Base-by-base conservation (phyloP, 345 rosid species). In the Populus davidiana region DNA sequence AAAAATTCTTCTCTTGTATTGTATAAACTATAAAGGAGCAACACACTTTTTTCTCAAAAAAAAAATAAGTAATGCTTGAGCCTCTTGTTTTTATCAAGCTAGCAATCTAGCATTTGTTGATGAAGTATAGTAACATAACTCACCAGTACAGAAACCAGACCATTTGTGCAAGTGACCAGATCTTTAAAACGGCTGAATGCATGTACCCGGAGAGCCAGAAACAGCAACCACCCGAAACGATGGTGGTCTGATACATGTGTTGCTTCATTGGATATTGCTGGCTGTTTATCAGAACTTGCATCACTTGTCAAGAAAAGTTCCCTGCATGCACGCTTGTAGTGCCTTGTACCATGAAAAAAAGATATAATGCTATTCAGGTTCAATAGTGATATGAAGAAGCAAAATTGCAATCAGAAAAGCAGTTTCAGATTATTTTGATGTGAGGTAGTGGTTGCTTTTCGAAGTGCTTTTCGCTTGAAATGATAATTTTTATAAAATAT, bases 211-310 rank as follows among this genome's bases (percentile, higher is more conserved):
- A 96, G 97, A 11, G 93, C 97, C 90, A 93, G 82, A 88, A 96
- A 92, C 80, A 93, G 87, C 80, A 93, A 67, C 99, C 99, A 96
- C 75, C 98, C 99, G 71, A 96, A 93, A n/a, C 89, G 96, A 80
- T 90, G 87, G 76, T 88, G 91, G 71, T 91, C 87, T 7, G 86
- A 81, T 70, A 86, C 31, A 71, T 73, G 72, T 77, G 87, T 82
- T 79, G 85, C 43, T 43, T 88, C 75, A 79, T 76, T 83, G 43
- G 87, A 65, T 80, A 54, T 70, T 69, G 75, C 84, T 12, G 85
- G 83, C 77, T 82, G 78, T 76, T 81, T 87, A 67, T 89, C 92
- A 81, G 80, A 77, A 71, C 84, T 89, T 61, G 82, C 83, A 79
- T 90, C 87, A 71, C 76, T 81, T 70, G 83, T 73, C 83, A 81